Evolutionary conservation across 805 yeast species (phyloP), one percentile per base, ranked within the genome.

Genomic region (Ogataea dorogensis): DNA sequence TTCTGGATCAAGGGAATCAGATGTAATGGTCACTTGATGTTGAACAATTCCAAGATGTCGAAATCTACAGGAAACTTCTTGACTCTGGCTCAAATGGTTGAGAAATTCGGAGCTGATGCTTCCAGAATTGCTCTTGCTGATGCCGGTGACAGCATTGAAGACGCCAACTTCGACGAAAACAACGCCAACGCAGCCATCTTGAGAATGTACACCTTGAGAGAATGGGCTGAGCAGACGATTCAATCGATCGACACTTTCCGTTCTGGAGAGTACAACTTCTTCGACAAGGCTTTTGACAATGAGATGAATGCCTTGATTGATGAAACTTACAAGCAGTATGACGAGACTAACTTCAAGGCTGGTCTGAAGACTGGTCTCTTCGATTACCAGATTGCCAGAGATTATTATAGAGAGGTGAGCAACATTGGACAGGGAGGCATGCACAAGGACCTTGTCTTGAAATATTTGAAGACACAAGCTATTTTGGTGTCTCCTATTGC

Each of bases 41-140:
- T 93, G 63, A 93, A 93, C 70, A 91, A 93, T 61, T 93, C 91
- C 53, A 93, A 93, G 75, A 93, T 93, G 98, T 81, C 97, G 38
- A 93, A 93, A 65, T 84, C 95, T 20, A 91, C 98, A 20, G 98
- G 98, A 67, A 93, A 93, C 70, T 93, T 93, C 61, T 72, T 86
- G 80, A 93, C 98, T 33, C 71, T 93, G 62, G 75, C 80, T 53
- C 87, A 93, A 63, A 75, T 84, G 59, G 81, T 81, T 42, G 73
- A 78, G 53, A 93, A 93, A 66, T 93, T 81, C 51, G 98, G 98
- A 63, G 95, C 98, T 33, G 98, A 93, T 64, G 97, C 98, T 26
- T 71, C 96, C 8, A 84, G 98, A 73, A 86, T 93, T 61, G 97
- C 98, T 5, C 70, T 93, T 48, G 98, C 98, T 29, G 98, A 93